Evolutionary conservation across 2,329 filamentous ascomycete species (phyloP).

Genomic region (Dothideomycetes sp.): DNA sequence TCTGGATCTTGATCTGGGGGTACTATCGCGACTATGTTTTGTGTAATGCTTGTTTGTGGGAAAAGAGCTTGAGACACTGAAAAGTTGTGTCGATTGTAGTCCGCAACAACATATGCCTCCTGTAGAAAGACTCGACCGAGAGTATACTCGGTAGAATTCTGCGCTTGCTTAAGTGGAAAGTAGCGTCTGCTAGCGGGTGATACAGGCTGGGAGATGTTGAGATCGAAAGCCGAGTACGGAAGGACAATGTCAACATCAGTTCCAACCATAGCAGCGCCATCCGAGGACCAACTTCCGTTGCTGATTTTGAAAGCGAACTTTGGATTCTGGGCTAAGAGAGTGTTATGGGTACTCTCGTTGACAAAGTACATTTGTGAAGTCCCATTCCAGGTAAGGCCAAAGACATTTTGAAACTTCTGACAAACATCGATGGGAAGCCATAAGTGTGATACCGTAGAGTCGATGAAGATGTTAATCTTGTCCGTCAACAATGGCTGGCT

Average conservation of each 20-base stretch:
- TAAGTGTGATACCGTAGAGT: conserved; percentile 33
- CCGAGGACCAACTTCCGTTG: not conserved
- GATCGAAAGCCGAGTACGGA: conserved; percentile 26
- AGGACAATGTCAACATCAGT: conserved; percentile 19
- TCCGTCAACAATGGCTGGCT: conserved; percentile 19
- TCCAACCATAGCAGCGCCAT: no score
- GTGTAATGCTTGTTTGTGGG: conserved; percentile 8
- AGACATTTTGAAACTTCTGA: conserved; percentile 30
- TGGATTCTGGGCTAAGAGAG: conserved; percentile 27
- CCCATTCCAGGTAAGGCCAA: conserved; percentile 31
- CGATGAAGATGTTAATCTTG: conserved; percentile 24
- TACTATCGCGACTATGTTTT: conserved; percentile 14
- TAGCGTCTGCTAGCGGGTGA: conserved; percentile 10
- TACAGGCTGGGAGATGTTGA: conserved; percentile 18
- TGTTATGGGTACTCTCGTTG: conserved; percentile 29
- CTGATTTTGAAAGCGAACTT: conserved; percentile 28
- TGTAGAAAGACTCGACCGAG: conserved; percentile 23
- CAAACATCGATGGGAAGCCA: conserved; percentile 33
- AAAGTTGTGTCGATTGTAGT: conserved; percentile 21
- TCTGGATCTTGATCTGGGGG: conserved; percentile 3
- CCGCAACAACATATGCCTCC: conserved; percentile 24
- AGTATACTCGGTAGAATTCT: conserved; percentile 20
- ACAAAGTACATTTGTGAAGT: conserved; percentile 31
- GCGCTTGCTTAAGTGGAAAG: conserved; percentile 18
- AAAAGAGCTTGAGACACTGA: conserved; percentile 20